Evolutionary conservation across 1,284 basidiomycete genomes (phyloP), one percentile per base, ranked within the genome.

Genomic region (Xerocomus minutiporus): DNA sequence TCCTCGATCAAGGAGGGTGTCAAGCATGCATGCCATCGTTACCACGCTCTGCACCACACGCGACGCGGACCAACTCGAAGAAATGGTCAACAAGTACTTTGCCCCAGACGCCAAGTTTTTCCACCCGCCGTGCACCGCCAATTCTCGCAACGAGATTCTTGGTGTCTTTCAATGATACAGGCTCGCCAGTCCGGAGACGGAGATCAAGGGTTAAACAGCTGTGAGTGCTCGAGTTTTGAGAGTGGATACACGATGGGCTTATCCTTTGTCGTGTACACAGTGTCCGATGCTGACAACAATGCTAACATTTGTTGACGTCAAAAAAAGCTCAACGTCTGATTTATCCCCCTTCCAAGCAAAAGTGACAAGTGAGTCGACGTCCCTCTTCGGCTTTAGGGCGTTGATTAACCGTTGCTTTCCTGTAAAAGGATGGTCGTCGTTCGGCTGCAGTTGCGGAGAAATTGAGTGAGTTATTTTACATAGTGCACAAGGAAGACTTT

Each of bases 111-210:
- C 20, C 20, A 20, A 20, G 20, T 20, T 20, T 20, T 20, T 20
- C 20, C 20, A 20, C 20, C 20, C 20, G 20, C 20, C 20, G 2
- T 67, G 57, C 62, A 61, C 1, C 20, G 61, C 66, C 47, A 55
- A 53, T 39, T 61, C 65, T 4, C 53, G 66, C 25, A 59, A 59
- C 49, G 56, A 69, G 40, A 59, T 67, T 42, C 35, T 65, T 0
- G 66, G 65, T 29, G 25, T 48, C 38, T 70, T 63, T 54, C 57
- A 69, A 17, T 69, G 67, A 65, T 67, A 55, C 43, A 62, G 67
- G 44, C 57, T 67, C 32, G 53, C 55, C 39, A 66, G 63, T 26
- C 65, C 67, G 5, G 13, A 56, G 17, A 54, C 56, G 13, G n/a
- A 54, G 3, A 12, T 54, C 26, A 5, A 53, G 0, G 34, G 66